These are phyloP conservation scores for Sordariomycetes sp. DNA, from an alignment of 2,329 filamentous ascomycete species.

Conservation along the genomic window DNA sequence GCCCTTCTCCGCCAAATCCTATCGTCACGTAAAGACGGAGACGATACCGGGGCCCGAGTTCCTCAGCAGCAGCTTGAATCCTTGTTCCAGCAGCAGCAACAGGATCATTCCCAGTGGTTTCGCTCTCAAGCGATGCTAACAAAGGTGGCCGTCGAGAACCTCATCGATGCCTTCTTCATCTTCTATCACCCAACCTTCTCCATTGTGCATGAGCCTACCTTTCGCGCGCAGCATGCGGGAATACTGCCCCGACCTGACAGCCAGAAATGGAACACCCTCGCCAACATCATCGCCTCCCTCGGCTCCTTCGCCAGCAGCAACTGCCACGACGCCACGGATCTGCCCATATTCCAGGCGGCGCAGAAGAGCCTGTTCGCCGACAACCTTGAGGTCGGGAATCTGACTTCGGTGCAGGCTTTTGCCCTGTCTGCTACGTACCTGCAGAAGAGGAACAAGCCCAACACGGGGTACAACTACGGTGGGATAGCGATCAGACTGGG, in stretches of 20 bases:
- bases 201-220: slow-evolving; percentile 34
- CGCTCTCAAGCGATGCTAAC: slow-evolving; percentile 2
- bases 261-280: slow-evolving; percentile 1
- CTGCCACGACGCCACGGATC: slow-evolving; percentile 1
- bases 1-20: slow-evolving; percentile 24
- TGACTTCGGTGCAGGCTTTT: slow-evolving; percentile 20
- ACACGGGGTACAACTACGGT: slow-evolving; percentile 39
- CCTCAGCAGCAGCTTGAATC: background rate
- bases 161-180: slow-evolving; percentile 32
- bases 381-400: slow-evolving; percentile 12
- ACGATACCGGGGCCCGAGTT: background rate
- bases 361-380: slow-evolving; percentile 2
- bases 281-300: slow-evolving; percentile 2
- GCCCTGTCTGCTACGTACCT: slow-evolving; percentile 19
- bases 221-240: slow-evolving; percentile 23
- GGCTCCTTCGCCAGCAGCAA: slow-evolving; percentile 2
- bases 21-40: background rate
- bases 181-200: slow-evolving; percentile 36
- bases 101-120: slow-evolving; percentile 2
- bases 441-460: slow-evolving; percentile 39
- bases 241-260: slow-evolving; percentile 1
- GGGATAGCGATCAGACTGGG: slow-evolving; percentile 39
- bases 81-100: slow-evolving; percentile 1
- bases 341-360: slow-evolving; percentile 3
- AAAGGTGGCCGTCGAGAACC: slow-evolving; percentile 14